These are phyloP conservation scores for Cercospora sp. DNA, from an alignment of 2,329 filamentous ascomycete species.

Conservation along the genomic window DNA sequence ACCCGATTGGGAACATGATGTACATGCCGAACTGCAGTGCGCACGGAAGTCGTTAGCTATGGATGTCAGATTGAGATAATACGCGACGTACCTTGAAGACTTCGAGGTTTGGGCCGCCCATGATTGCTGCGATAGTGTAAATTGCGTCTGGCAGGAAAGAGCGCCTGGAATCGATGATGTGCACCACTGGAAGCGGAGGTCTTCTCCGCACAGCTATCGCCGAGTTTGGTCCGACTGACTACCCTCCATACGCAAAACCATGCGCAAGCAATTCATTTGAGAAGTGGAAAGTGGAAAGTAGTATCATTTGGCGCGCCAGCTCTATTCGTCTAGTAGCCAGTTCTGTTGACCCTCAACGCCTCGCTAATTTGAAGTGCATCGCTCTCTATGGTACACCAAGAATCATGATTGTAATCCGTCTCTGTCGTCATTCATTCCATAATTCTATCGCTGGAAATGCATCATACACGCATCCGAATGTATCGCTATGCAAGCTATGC, in stretches of 20 bases:
- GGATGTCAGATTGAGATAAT: not conserved
- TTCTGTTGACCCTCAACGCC: slow-evolving; percentile 19
- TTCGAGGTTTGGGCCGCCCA: slow-evolving; percentile 88
- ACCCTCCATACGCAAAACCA: not conserved
- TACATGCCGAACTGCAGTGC: slow-evolving; percentile 85
- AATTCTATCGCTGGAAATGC: slow-evolving; percentile 9
- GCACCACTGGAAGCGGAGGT: slow-evolving; percentile 2
- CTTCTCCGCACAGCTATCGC: slow-evolving; percentile 3
- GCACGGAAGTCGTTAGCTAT: no score
- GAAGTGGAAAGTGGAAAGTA: not conserved
- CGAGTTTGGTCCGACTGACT: not conserved
- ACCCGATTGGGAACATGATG: slow-evolving; percentile 96
- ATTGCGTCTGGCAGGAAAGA: not conserved
- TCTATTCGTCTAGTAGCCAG: slow-evolving; percentile 12
- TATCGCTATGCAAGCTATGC: not conserved
- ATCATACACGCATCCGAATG: not conserved
- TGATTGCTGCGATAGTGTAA: slow-evolving; percentile 37
- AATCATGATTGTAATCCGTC: slow-evolving; percentile 6
- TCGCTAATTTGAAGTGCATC: slow-evolving; percentile 17
- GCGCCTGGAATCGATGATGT: slow-evolving; percentile 17
- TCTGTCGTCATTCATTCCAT: slow-evolving; percentile 8
- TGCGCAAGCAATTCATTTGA: no score
- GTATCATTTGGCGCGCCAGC: not conserved
- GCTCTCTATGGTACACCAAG: slow-evolving; percentile 13
- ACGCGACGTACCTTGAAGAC: slow-evolving; percentile 74